phyloP scores from a whole-genome alignment of 345 rosid species.

The Populus ilicifolia region DNA sequence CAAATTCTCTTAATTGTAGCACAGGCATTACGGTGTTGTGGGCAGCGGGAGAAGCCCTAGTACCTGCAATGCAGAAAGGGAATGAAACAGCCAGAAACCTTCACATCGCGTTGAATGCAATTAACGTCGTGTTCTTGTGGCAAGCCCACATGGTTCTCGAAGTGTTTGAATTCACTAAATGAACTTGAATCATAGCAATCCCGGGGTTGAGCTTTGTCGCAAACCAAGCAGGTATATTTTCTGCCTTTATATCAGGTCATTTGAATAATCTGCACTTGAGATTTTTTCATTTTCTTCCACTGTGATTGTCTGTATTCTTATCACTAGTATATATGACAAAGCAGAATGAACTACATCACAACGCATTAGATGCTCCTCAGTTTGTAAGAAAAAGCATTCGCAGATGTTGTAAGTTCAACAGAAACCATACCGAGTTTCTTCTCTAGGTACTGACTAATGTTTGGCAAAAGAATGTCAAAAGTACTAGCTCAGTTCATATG shows the following conservation, averaged over 20 bases:
- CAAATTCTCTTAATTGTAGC: background rate
- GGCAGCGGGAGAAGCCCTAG: no score
- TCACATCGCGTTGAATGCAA: constrained; percentile 69
- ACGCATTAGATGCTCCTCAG: background rate
- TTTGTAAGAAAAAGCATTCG: background rate
- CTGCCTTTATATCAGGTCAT: background rate
- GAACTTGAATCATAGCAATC: constrained; percentile 49
- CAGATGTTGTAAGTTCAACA: background rate
- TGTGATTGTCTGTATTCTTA: background rate
- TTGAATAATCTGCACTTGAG: background rate
- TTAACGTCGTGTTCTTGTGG: constrained; percentile 67
- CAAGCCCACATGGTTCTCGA: constrained; percentile 75
- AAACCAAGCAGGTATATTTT: background rate
- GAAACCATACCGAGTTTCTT: background rate
- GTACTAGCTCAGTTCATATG: background rate
- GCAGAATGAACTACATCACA: background rate
- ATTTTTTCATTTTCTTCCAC: background rate
- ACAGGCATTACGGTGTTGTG: no score
- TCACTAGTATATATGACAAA: background rate
- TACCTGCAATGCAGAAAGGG: constrained; percentile 37
- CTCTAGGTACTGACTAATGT: background rate
- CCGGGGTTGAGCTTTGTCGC: background rate
- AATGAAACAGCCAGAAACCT: constrained; percentile 74
- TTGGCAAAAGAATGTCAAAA: background rate
- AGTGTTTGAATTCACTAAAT: constrained; percentile 80